Conservation (phyloP, 805 yeast species). For the Pichia ethanolica region DNA sequence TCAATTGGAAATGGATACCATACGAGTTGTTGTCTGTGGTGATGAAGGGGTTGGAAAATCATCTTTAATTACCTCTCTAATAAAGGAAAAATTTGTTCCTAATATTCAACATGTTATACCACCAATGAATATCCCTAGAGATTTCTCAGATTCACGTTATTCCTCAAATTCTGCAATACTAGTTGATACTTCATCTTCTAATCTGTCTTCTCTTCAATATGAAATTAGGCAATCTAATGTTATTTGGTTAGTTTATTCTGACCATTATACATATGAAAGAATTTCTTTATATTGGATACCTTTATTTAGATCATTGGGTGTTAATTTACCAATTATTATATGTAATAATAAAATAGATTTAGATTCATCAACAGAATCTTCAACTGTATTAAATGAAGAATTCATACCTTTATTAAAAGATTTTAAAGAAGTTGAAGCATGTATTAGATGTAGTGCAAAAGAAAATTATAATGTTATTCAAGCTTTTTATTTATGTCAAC, state of each 20-base stretch:
- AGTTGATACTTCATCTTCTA: slow-evolving; percentile 73
- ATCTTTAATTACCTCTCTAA: slow-evolving; percentile 67
- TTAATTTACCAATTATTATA: slow-evolving; percentile 85
- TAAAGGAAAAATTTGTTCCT: slow-evolving; percentile 75
- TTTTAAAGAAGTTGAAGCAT: slow-evolving; percentile 89
- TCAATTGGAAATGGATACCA: slow-evolving; percentile 33
- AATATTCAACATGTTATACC: slow-evolving; percentile 75
- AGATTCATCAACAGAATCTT: slow-evolving; percentile 28
- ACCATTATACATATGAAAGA: slow-evolving; percentile 90
- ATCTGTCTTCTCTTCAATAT: slow-evolving; percentile 49
- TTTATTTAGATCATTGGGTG: slow-evolving; percentile 84
- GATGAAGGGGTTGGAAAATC: slow-evolving; percentile 90
- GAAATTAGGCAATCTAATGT: slow-evolving; percentile 85
- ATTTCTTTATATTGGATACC: slow-evolving; percentile 93
- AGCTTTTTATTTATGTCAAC: slow-evolving; percentile 85
- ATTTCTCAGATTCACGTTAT: slow-evolving; percentile 50
- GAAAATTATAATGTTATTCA: slow-evolving; percentile 81
- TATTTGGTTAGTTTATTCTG: slow-evolving; percentile 90
- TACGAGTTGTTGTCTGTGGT: slow-evolving; percentile 87
- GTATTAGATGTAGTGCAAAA: slow-evolving; percentile 82
- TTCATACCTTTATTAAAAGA: slow-evolving; percentile 80
- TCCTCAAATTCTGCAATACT: slow-evolving; percentile 63
- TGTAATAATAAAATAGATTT: slow-evolving; percentile 58
- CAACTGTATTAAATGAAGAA: slow-evolving; percentile 58
- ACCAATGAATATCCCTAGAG: slow-evolving; percentile 74